Percentiles rank a stretch among this genome's conserved stretches.
Conservation (phyloP, 176 grass and related monocot genomes). For the Pontederia crassipes region DNA sequence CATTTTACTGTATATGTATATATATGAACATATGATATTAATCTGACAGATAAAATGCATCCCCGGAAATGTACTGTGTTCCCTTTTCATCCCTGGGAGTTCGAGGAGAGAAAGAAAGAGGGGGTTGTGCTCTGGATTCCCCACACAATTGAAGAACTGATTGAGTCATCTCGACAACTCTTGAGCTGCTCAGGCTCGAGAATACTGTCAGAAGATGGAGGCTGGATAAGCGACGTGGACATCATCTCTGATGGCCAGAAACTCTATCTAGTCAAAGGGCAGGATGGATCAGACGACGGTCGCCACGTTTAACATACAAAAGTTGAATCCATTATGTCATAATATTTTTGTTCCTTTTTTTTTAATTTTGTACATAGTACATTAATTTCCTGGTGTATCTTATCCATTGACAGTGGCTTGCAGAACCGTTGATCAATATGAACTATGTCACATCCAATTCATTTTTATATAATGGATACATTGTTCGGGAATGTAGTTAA, state of each 20-base stretch:
- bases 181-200: conserved; percentile 31
- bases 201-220: conserved; percentile 61
- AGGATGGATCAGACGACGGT: background rate
- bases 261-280: conserved; percentile 43
- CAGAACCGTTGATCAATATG: too few species aligned
- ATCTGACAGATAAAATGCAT: conserved; percentile 55
- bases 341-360: too few species aligned
- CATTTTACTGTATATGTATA: too few species aligned
- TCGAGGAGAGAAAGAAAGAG: conserved; percentile 31
- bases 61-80: conserved; percentile 62
- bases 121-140: conserved; percentile 74
- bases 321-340: too few species aligned
- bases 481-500: too few species aligned
- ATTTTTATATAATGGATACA: too few species aligned
- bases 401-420: too few species aligned
- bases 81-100: conserved; percentile 58
- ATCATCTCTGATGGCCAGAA: conserved; percentile 56
- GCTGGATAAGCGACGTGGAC: conserved; percentile 39
- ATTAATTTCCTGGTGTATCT: too few species aligned
- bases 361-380: too few species aligned
- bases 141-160: conserved; percentile 43
- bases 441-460: too few species aligned
- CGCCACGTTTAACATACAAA: too few species aligned
- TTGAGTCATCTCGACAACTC: conserved; percentile 43
- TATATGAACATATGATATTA: too few species aligned